These are phyloP conservation scores for Podospora sp. DNA, from an alignment of 495 filamentous ascomycete species.

Conservation along the genomic window DNA sequence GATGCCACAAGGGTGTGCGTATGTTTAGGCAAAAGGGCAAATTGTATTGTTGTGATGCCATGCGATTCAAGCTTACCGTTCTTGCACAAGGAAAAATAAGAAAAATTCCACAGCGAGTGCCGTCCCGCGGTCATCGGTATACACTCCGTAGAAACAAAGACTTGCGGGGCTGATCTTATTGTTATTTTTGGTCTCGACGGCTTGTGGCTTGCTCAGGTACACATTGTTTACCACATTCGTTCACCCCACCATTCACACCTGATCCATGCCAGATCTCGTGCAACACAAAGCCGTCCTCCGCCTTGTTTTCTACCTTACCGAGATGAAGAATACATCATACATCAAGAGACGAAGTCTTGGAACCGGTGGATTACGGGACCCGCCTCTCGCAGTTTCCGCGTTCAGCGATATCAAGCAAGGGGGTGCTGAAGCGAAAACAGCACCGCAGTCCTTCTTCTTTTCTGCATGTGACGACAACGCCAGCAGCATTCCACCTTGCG, in stretches of 20 bases:
- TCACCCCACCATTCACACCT: neutral
- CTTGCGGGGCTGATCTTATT: neutral
- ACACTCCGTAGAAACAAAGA: too few species aligned
- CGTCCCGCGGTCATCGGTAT: too few species aligned
- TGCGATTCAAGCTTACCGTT: neutral
- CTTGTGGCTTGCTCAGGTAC: neutral
- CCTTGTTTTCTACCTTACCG: neutral
- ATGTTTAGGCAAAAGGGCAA: neutral
- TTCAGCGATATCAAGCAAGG: neutral
- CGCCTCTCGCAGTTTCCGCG: too few species aligned
- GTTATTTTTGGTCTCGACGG: neutral
- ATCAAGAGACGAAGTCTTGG: too few species aligned
- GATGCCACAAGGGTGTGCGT: neutral
- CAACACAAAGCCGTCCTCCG: neutral
- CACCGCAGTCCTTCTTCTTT: too few species aligned
- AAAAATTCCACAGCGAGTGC: too few species aligned
- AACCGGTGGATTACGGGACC: too few species aligned
- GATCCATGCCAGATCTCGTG: neutral
- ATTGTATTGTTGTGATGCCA: neutral
- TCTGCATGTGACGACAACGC: neutral
- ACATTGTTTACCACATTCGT: neutral
- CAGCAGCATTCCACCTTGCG: neutral
- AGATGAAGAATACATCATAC: too few species aligned
- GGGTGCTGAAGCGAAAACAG: neutral
- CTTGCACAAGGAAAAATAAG: neutral